Base-by-base conservation (phyloP, 352 stramenopile species). In the Globisporangium solare region DNA sequence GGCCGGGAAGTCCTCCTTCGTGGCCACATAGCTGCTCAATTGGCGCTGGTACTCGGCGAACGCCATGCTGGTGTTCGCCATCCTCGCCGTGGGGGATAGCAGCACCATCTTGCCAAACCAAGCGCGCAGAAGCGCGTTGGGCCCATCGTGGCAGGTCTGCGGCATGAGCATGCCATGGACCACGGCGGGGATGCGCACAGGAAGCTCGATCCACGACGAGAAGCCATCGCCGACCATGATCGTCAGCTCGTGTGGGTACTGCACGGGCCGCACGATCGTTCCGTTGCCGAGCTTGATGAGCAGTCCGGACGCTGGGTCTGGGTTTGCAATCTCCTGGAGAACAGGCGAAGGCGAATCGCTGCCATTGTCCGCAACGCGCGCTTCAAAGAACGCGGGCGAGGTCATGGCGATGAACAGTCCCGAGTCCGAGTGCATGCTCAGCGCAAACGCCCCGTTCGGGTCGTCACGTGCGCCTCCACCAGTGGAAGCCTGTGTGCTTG, bases 31-130 rank as follows among this genome's bases (percentile, higher is more conserved):
- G 37, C 56, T 45, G 40, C 61, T 47, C 2, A 65, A 18, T 15
- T 61, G 24, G 5, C 47, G n/a, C 0, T 52, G 60, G 48, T 68
- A 73, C 39, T 60, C 58, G 17, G 63, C 60, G 43, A 75, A 78
- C 10, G 63, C 64, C 61, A 65, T 64, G 17, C 49, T 56, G 1
- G 60, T 67, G 43, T 67, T 68, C 15, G 53, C 51, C 64, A 78
- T 72, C 15, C 55, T 57, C 18, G 64, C 40, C 12, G 66, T 42
- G 6, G 35, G 49, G 8, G 63, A 50, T 35, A 74, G 53, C 21
- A 78, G 52, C 48, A 75, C 58, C 67, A 78, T 78, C 55, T 74
- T 74, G 49, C 70, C 70, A 37, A 73, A 74, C 70, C 70, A 78
- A 20, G 66, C 61, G 7, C 70, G 67, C 0, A 75, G 42, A 7